Percentiles rank a stretch among this genome's conserved stretches.
Conservation (phyloP, 129 eudicot species). For the Ambrosia artemisiifolia region DNA sequence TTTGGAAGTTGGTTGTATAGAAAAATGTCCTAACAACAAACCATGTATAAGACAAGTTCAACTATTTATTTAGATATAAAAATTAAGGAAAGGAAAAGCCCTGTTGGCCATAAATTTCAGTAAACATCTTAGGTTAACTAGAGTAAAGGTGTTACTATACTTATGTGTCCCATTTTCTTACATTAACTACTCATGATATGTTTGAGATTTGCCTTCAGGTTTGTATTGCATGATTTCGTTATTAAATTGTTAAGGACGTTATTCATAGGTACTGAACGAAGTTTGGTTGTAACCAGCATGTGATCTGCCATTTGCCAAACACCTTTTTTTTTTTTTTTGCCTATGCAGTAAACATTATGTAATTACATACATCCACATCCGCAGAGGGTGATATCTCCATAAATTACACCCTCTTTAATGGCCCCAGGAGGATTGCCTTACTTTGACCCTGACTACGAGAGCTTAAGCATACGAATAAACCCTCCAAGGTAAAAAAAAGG, state of each 20-base stretch:
- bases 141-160: not conserved
- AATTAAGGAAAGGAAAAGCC: not conserved
- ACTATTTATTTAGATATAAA: too few relatives aligned
- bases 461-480: slow-evolving; percentile 79
- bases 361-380: slow-evolving; percentile 1
- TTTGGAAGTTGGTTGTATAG: not conserved
- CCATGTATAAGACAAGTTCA: not conserved
- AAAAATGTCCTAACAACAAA: not conserved
- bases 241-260: not conserved
- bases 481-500: slow-evolving; percentile 63
- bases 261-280: not conserved
- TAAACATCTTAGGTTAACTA: not conserved
- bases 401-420: slow-evolving; percentile 36
- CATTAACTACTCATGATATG: not conserved
- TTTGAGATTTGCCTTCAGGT: slow-evolving; percentile 1
- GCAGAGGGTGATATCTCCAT: slow-evolving; percentile 23
- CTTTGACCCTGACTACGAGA: slow-evolving; percentile 96
- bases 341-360: slow-evolving; percentile 19
- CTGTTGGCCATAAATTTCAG: not conserved
- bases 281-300: slow-evolving; percentile 18
- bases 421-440: slow-evolving; percentile 68
- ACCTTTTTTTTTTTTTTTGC: not conserved
- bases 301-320: slow-evolving; percentile 16
- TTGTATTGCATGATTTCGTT: not conserved
- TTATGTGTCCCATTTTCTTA: not conserved